Conservation (phyloP, 2,329 filamentous ascomycete species). For the Exophiala sp. region DNA sequence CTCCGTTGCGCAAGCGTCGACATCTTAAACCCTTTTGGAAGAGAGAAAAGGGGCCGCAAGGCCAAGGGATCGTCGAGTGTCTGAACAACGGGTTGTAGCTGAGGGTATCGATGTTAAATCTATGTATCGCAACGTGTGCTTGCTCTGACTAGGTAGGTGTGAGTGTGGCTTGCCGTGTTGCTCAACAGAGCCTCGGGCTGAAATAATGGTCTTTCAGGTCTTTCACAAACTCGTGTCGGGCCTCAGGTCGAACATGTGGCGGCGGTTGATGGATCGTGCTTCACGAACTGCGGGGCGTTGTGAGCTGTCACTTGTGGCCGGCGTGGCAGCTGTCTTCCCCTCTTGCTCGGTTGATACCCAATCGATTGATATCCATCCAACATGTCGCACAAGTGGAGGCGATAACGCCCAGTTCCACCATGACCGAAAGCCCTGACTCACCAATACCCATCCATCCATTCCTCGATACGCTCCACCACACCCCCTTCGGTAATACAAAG, state of each 20-base stretch:
- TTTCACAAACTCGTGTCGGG: neutral
- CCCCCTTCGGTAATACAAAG: too few species aligned
- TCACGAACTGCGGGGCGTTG: conserved; percentile 2
- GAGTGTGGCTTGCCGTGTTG: too few species aligned
- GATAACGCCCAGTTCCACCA: conserved; percentile 17
- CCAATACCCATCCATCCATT: conserved; percentile 2
- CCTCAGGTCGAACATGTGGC: neutral
- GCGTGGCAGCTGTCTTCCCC: neutral
- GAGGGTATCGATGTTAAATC: neutral
- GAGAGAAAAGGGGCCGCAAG: neutral
- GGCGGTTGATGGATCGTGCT: neutral
- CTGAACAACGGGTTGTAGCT: neutral
- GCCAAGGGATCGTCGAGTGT: neutral
- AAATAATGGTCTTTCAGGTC: too few species aligned
- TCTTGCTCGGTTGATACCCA: neutral
- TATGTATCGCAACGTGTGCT: neutral
- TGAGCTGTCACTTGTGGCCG: neutral
- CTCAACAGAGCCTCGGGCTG: too few species aligned
- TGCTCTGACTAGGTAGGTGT: neutral
- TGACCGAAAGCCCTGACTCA: conserved; percentile 21
- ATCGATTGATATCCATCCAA: neutral
- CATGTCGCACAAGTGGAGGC: conserved; percentile 2
- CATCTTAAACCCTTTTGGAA: neutral
- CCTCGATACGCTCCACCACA: neutral
- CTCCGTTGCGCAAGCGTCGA: conserved; percentile 12